phyloP scores from a whole-genome alignment of 352 stramenopile genomes.

The Globisporangium barbulae region DNA sequence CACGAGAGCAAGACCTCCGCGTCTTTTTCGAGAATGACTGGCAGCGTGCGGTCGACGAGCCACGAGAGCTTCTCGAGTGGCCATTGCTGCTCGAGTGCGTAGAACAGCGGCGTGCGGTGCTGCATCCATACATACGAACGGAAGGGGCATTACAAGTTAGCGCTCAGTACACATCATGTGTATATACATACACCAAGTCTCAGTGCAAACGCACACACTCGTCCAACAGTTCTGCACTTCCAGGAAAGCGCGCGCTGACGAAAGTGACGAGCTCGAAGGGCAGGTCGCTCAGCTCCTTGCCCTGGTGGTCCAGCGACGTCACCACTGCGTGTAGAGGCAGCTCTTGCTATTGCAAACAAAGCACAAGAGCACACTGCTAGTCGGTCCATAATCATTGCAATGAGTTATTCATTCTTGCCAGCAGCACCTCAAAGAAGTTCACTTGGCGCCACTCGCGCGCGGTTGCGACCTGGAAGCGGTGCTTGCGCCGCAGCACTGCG shows the following conservation, averaged over 20 bases:
- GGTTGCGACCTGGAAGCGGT: slow-evolving; percentile 25
- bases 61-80: slow-evolving; percentile 45
- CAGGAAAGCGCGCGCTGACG: slow-evolving; percentile 26
- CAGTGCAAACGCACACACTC: slow-evolving; percentile 19
- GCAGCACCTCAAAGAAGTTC: slow-evolving; percentile 53
- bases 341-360: slow-evolving; percentile 24
- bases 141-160: background rate
- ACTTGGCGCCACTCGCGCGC: slow-evolving; percentile 31
- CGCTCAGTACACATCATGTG: background rate
- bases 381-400: background rate
- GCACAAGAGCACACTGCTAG: background rate
- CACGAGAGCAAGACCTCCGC: slow-evolving; percentile 18
- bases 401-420: background rate
- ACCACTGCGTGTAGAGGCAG: slow-evolving; percentile 44
- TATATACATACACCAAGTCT: background rate
- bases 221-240: slow-evolving; percentile 23
- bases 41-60: slow-evolving; percentile 39
- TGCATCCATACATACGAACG: slow-evolving; percentile 4
- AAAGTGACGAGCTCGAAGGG: slow-evolving; percentile 35
- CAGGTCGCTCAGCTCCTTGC: slow-evolving; percentile 3
- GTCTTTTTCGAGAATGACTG: slow-evolving; percentile 42
- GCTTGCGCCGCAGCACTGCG: slow-evolving; percentile 36
- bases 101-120: slow-evolving; percentile 29
- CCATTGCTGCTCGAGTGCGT: slow-evolving; percentile 49
- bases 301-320: slow-evolving; percentile 17